Base-by-base conservation (phyloP, 768 basidiomycete genomes). In the Dioszegia aurantiaca region DNA sequence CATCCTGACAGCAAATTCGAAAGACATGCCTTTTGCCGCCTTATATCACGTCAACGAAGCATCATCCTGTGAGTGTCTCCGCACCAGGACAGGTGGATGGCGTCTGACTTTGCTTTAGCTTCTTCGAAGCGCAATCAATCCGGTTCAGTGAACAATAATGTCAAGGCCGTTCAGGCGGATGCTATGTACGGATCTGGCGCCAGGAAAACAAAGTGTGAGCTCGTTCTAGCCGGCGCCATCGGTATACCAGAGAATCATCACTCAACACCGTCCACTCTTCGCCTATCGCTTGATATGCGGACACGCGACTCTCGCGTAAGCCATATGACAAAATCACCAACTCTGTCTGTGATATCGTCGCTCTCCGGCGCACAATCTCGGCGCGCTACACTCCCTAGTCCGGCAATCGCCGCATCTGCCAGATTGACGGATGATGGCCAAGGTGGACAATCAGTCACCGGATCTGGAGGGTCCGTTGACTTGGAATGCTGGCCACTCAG, bases 21-120 rank as follows among this genome's bases (percentile, higher is more conserved):
- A 60, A 26, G 74, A 75, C 55, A 64, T 67, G 4, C 74, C 74
- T 0, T 75, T 73, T 42, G 71, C 69, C 4, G 56, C 67, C 1
- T 51, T 75, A 24, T 75, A 75, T 51, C 70, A 75, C 36, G 70
- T 68, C n/a, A 56, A 68, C 10, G 54, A 39, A 37, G 24, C 14
- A 19, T 6, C 56, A 1, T 28, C 60, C 6, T 27, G 57, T 58
- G 41, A 49, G 57, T 58, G n/a, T n/a, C 21, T 24, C 37, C 39
- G 31, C 17, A 3, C 19, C 19, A 4, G 5, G 16, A 23, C 46
- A 30, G 44, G 26, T 9, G 23, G 26, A 11, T 14, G 14, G 33
- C 8, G 33, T 14, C 33, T 33, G 33, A 33, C 14, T 6, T 33
- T 14, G 14, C 14, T 33, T 14, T 14, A 33, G 33, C 33, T n/a